phyloP scores from a whole-genome alignment of 306 rosid genomes.

The Herpetospermum pedunculosum region DNA sequence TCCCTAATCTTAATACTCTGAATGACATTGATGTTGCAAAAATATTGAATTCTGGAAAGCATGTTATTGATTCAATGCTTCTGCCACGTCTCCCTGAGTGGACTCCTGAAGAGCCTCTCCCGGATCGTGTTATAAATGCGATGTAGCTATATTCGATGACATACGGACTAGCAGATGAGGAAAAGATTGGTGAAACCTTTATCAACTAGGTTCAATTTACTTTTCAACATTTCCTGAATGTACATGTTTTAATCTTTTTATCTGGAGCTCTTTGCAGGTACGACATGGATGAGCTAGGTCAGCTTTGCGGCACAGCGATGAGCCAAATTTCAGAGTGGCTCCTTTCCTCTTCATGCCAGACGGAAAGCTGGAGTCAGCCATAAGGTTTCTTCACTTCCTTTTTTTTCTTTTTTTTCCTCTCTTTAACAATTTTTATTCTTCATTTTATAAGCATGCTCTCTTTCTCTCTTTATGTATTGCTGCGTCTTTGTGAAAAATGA shows the following conservation, averaged over 20 bases:
- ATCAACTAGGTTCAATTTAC: not conserved
- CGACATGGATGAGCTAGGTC: constrained; percentile 93
- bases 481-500: constrained; percentile 7
- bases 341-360: constrained; percentile 94
- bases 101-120: constrained; percentile 58
- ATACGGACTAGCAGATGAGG: constrained; percentile 89
- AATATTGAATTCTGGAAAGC: constrained; percentile 58
- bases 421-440: not conserved
- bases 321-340: constrained; percentile 77
- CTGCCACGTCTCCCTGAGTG: constrained; percentile 67
- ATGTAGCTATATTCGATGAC: constrained; percentile 91
- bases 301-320: constrained; percentile 81
- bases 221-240: not conserved
- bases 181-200: constrained; percentile 82
- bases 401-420: too few relatives aligned
- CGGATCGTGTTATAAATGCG: constrained; percentile 68
- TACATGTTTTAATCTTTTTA: not conserved
- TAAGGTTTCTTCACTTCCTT: constrained; percentile 43
- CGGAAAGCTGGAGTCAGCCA: constrained; percentile 71
- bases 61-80: constrained; percentile 57
- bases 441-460: constrained; percentile 10
- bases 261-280: constrained; percentile 43
- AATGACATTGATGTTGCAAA: constrained; percentile 58
- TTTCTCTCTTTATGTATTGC: constrained; percentile 8
- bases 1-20: constrained; percentile 55